These are phyloP conservation scores for Nicotiana paniculata DNA, from an alignment of 257 asterid species.

Conservation along the genomic window DNA sequence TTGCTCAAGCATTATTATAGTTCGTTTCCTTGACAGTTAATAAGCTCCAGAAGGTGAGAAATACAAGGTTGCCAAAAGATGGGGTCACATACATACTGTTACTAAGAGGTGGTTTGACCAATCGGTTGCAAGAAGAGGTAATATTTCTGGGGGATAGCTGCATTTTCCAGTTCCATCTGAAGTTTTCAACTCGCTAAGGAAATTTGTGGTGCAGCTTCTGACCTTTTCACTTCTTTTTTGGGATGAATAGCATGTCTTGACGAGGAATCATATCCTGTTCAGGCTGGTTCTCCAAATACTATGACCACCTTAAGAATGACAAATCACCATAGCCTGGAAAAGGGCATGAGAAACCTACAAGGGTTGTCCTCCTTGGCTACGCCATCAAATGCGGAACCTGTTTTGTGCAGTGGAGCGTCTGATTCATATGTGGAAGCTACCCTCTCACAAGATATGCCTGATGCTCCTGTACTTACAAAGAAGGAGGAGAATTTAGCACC, in stretches of 20 bases:
- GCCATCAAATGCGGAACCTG: conserved; percentile 43
- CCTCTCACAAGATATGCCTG: conserved; percentile 21
- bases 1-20: conserved; percentile 5
- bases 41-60: conserved; percentile 92
- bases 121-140: conserved; percentile 87
- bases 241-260: conserved; percentile 64
- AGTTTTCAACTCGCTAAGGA: background rate
- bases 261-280: conserved; percentile 89
- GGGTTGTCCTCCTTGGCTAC: conserved; percentile 41
- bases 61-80: conserved; percentile 77
- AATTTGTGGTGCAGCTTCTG: conserved; percentile 22
- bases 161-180: conserved; percentile 14
- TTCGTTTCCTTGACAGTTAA: conserved; percentile 52
- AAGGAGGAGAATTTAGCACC: conserved; percentile 31
- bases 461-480: conserved; percentile 36
- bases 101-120: conserved; percentile 82
- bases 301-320: conserved; percentile 32
- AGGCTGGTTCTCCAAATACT: conserved; percentile 42
- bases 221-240: conserved; percentile 21
- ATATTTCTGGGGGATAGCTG: conserved; percentile 16
- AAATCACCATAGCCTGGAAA: conserved; percentile 51
- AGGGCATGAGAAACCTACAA: conserved; percentile 41
- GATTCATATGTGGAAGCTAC: conserved; percentile 45
- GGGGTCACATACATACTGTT: conserved; percentile 68
- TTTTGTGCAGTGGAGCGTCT: conserved; percentile 31